These are phyloP conservation scores for Knoxia roxburghii DNA, from an alignment of 257 asterid genomes.

Conservation along the genomic window DNA sequence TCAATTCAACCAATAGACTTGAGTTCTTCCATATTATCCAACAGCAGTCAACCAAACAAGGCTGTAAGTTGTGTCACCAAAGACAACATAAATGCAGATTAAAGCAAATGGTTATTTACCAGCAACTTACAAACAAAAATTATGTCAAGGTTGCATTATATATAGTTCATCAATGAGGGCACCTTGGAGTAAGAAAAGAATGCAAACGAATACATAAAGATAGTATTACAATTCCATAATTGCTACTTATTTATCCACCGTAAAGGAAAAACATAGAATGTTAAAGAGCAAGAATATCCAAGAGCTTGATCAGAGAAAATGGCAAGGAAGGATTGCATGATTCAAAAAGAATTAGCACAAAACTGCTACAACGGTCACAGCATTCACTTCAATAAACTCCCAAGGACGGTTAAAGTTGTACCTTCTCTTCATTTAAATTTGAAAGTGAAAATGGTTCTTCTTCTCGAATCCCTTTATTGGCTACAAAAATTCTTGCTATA, in stretches of 20 bases:
- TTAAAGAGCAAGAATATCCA: neutral
- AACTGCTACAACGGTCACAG: neutral
- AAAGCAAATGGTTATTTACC: neutral
- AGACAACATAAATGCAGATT: too few species aligned
- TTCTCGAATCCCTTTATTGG: slow-evolving; percentile 64
- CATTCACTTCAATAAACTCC: slow-evolving; percentile 2
- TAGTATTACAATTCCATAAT: neutral
- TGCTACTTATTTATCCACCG: neutral
- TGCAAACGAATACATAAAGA: neutral
- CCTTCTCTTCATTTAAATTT: slow-evolving; percentile 46
- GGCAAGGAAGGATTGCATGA: neutral
- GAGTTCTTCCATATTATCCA: neutral
- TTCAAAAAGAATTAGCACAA: neutral
- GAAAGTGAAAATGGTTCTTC: slow-evolving; percentile 80
- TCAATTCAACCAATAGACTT: neutral
- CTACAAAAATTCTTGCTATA: slow-evolving; percentile 64
- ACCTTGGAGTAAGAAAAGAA: neutral
- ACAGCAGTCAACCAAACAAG: neutral
- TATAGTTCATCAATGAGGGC: too few species aligned
- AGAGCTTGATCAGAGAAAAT: neutral
- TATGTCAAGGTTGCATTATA: neutral
- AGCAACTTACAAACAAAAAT: neutral
- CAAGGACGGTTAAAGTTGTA: slow-evolving; percentile 16
- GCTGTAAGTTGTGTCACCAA: neutral
- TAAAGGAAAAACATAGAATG: neutral